phyloP scores from a whole-genome alignment of 306 rosid species.

The Prinsepia uniflora region DNA sequence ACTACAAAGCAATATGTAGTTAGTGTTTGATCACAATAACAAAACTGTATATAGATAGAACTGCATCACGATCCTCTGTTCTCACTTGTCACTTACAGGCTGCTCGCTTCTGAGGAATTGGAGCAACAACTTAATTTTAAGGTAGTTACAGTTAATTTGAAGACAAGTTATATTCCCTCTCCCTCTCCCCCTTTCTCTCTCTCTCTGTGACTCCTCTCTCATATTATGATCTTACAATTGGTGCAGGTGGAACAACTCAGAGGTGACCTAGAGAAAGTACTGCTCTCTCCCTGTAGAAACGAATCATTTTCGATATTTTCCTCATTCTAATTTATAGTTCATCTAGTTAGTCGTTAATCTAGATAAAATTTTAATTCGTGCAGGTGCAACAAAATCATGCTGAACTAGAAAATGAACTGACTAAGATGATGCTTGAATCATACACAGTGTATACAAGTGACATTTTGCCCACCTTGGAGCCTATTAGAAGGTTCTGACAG shows the following conservation, averaged over 20 bases:
- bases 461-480: neutral
- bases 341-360: too few species aligned
- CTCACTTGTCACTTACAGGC: conserved; percentile 16
- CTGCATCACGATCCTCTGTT: neutral
- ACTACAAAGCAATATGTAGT: neutral
- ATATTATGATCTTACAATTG: neutral
- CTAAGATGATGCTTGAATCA: neutral
- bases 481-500: too few species aligned
- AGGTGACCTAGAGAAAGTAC: neutral
- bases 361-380: neutral
- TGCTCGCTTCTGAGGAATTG: neutral
- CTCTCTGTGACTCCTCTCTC: too few species aligned
- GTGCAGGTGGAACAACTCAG: conserved; percentile 11
- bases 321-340: too few species aligned
- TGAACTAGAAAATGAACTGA: conserved; percentile 4
- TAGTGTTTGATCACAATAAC: too few species aligned
- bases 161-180: too few species aligned
- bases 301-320: too few species aligned
- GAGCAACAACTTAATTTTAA: conserved; percentile 5
- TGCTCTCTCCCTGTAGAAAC: too few species aligned
- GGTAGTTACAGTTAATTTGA: neutral
- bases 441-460: neutral
- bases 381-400: conserved; percentile 8
- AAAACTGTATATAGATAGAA: too few species aligned
- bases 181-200: too few species aligned